Evolutionary conservation across 805 yeast genomes (phyloP).

Genomic region (Kuraishia capsulata): DNA sequence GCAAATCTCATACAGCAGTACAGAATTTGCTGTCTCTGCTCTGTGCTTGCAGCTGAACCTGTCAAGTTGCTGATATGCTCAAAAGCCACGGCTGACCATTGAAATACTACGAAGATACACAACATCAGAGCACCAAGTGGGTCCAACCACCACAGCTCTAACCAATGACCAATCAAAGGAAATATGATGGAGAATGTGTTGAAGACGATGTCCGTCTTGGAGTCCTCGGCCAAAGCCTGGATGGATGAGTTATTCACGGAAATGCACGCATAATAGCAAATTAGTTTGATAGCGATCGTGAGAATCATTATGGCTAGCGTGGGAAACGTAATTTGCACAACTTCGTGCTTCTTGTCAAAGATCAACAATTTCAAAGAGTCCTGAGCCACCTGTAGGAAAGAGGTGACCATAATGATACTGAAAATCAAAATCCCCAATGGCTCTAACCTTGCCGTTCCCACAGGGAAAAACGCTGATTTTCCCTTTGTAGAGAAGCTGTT

Average conservation of each 20-base stretch:
- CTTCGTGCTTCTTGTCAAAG: conserved; percentile 21
- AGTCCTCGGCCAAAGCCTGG: conserved; percentile 77
- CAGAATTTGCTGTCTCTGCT: conserved; percentile 56
- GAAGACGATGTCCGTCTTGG: conserved; percentile 68
- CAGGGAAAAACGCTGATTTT: conserved; percentile 38
- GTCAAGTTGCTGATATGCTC: conserved; percentile 71
- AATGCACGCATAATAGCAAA: conserved; percentile 58
- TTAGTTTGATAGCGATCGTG: conserved; percentile 52
- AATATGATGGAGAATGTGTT: conserved; percentile 62
- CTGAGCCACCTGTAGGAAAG: conserved; percentile 64
- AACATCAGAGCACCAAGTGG: conserved; percentile 62
- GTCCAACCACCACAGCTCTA: conserved; percentile 62
- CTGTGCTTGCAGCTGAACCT: conserved; percentile 58
- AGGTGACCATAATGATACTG: conserved; percentile 59
- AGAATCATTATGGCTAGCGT: conserved; percentile 50
- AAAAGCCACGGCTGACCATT: conserved; percentile 58
- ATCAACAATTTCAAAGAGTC: conserved; percentile 46
- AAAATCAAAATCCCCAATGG: conserved; percentile 74
- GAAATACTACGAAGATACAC: conserved; percentile 49
- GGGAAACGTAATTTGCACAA: conserved; percentile 39
- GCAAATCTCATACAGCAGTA: conserved; percentile 66
- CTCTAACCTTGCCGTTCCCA: conserved; percentile 65
- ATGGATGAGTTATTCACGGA: conserved; percentile 55
- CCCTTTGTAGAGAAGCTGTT: conserved; percentile 37
- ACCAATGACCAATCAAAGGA: conserved; percentile 51